Conservation (phyloP, 2,329 filamentous ascomycete genomes). For the Bisporella sp. region DNA sequence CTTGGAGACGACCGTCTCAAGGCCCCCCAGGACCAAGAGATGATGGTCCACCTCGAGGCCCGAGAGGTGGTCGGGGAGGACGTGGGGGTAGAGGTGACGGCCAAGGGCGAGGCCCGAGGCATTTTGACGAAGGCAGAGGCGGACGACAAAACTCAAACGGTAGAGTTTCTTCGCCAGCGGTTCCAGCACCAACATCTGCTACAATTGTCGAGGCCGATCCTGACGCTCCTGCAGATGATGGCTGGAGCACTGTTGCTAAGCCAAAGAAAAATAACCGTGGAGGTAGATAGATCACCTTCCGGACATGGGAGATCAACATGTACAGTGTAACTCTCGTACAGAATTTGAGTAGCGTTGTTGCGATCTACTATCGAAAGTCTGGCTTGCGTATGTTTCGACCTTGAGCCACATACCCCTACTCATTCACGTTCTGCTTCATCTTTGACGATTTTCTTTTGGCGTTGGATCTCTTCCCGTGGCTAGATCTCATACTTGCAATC, state of each 20-base stretch:
- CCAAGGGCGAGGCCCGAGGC: conserved; percentile 20
- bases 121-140: conserved; percentile 20
- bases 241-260: conserved; percentile 54
- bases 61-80: conserved; percentile 31
- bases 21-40: conserved; percentile 33
- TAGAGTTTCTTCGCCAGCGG: conserved; percentile 36
- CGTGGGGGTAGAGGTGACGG: conserved; percentile 35
- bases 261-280: conserved; percentile 29
- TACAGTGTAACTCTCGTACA: too few species aligned
- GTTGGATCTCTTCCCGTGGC: conserved; percentile 24
- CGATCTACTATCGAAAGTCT: too few species aligned
- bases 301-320: too few species aligned
- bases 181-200: conserved; percentile 23
- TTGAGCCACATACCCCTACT: too few species aligned
- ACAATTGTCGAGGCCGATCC: conserved; percentile 1
- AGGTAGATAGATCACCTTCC: conserved; percentile 14
- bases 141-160: conserved; percentile 28
- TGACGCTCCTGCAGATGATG: conserved; percentile 43
- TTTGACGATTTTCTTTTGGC: conserved; percentile 22
- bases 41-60: conserved; percentile 29
- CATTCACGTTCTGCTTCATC: background rate
- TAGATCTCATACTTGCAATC: conserved; percentile 18
- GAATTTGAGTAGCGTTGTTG: too few species aligned
- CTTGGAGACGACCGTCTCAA: conserved; percentile 47
- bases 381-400: too few species aligned